These are phyloP conservation scores for Lachnellula arida DNA, from an alignment of 2,329 filamentous ascomycete species.

Conservation along the genomic window DNA sequence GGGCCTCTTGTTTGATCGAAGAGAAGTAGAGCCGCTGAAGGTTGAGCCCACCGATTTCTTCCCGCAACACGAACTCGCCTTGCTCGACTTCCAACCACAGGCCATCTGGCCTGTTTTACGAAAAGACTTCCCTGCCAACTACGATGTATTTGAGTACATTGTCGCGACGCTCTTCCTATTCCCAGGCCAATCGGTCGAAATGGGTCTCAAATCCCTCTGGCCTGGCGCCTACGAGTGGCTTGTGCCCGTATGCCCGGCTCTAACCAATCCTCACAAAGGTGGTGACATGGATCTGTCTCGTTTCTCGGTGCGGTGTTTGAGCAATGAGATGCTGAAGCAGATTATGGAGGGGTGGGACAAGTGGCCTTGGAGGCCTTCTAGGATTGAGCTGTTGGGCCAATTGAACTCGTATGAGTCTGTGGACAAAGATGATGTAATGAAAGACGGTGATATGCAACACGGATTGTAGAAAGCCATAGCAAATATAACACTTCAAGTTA, in stretches of 20 bases:
- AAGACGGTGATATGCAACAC: no score
- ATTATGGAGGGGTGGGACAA: constrained; percentile 55
- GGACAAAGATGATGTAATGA: background rate
- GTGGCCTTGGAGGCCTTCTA: constrained; percentile 63
- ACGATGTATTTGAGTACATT: constrained; percentile 51
- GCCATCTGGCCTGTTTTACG: constrained; percentile 45
- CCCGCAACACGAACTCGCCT: constrained; percentile 51
- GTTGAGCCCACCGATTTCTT: constrained; percentile 59
- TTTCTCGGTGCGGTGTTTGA: constrained; percentile 46
- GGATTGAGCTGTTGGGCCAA: constrained; percentile 61
- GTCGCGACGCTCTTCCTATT: constrained; percentile 38
- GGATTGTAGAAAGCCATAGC: no score
- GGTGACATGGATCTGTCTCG: constrained; percentile 39
- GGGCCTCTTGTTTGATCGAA: constrained; percentile 62
- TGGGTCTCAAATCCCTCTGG: constrained; percentile 47
- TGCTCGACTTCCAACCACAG: constrained; percentile 66
- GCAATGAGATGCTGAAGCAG: constrained; percentile 50
- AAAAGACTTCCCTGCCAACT: constrained; percentile 32
- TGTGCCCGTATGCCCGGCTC: constrained; percentile 42
- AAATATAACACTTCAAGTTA: no score
- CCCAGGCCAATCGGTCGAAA: constrained; percentile 35
- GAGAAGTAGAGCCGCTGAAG: constrained; percentile 64
- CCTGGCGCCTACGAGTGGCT: constrained; percentile 56
- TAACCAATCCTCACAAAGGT: constrained; percentile 44
- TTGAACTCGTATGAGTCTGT: background rate